A percentile compares a stretch with the other conserved stretches of the same genome.
Evolutionary conservation across 1,284 basidiomycete genomes (phyloP).

Genomic region (Ustilago loliicola): DNA sequence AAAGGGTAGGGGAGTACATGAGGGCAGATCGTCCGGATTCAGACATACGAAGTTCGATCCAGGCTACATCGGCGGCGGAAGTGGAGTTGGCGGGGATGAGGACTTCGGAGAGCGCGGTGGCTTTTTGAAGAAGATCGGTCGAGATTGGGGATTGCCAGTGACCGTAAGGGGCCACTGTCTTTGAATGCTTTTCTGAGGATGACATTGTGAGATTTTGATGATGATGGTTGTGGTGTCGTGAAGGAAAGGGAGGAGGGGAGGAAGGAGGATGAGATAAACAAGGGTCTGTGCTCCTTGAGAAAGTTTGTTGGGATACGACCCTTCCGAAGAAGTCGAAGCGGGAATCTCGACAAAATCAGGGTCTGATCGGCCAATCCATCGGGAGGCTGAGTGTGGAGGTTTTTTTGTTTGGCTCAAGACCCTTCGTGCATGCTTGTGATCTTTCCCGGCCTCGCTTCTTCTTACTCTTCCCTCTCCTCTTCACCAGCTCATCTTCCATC

Average conservation of each 20-base stretch:
- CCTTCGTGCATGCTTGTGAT: constrained; percentile 7
- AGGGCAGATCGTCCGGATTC: constrained; percentile 77
- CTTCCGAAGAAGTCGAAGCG: constrained; percentile 10
- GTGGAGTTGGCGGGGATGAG: constrained; percentile 34
- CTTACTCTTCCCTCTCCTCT: background rate
- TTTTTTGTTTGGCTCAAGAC: constrained; percentile 1
- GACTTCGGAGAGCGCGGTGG: constrained; percentile 38
- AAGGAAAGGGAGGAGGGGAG: background rate
- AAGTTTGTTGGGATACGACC: too few species aligned
- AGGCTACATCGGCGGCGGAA: constrained; percentile 73
- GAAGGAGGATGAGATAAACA: background rate
- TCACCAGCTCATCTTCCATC: background rate
- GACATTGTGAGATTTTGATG: constrained; percentile 17
- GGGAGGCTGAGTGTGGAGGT: constrained; percentile 27
- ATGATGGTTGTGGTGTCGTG: background rate
- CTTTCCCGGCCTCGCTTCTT: background rate
- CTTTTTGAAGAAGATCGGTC: constrained; percentile 74
- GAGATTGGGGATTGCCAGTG: constrained; percentile 76
- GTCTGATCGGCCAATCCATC: background rate
- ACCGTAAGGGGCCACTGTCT: constrained; percentile 60
- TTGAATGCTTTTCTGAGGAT: constrained; percentile 9
- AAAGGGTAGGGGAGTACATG: constrained; percentile 72
- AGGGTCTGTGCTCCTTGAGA: constrained; percentile 34
- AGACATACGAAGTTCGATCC: constrained; percentile 77
- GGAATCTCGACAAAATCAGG: constrained; percentile 2